phyloP scores from a whole-genome alignment of 176 grass and related monocot genomes.

The Oryza meyeriana region DNA sequence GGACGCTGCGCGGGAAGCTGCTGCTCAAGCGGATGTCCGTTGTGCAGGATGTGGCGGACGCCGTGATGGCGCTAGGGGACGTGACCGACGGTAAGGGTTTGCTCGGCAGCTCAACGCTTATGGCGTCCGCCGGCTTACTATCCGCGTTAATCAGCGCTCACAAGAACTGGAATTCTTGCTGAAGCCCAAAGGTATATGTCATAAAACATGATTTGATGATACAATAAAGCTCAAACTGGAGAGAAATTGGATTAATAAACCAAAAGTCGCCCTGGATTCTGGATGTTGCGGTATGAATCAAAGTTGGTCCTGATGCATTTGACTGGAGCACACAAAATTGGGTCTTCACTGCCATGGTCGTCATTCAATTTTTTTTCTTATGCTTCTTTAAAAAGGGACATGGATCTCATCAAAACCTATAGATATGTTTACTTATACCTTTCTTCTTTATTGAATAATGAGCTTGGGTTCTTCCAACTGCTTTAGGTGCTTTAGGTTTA shows the following conservation, averaged over 20 bases:
- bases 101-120: conserved; percentile 48
- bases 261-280: background rate
- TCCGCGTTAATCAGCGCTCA: conserved; percentile 62
- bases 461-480: background rate
- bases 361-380: background rate
- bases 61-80: conserved; percentile 64
- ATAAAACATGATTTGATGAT: conserved; percentile 16
- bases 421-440: background rate
- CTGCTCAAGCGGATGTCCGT: conserved; percentile 59
- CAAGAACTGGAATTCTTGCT: conserved; percentile 76
- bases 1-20: conserved; percentile 41
- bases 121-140: conserved; percentile 57
- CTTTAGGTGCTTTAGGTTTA: background rate
- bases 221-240: conserved; percentile 26
- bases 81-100: conserved; percentile 48
- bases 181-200: conserved; percentile 29
- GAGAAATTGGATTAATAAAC: conserved; percentile 9
- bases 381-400: background rate
- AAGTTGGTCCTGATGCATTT: conserved; percentile 18
- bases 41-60: conserved; percentile 71
- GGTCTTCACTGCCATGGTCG: background rate
- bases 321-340: background rate
- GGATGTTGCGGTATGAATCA: background rate
- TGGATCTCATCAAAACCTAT: background rate
- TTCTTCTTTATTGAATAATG: background rate